Conservation (phyloP, 306 rosid genomes). For the Morella rubra region DNA sequence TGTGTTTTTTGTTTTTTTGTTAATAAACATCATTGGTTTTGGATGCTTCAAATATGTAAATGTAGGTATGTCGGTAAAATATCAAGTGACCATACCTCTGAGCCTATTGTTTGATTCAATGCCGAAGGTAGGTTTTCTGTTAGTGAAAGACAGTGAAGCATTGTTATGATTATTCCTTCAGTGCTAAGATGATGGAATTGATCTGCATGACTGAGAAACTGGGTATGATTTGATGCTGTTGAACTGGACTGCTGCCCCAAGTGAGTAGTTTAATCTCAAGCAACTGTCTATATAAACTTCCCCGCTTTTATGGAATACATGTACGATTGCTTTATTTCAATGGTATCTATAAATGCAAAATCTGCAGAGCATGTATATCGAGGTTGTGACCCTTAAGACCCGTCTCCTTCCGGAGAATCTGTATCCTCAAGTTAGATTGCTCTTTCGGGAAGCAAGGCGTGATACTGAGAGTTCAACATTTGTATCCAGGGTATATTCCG, state of each 20-base stretch:
- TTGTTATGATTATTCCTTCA: not conserved
- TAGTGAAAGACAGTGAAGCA: not conserved
- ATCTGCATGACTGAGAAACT: not conserved
- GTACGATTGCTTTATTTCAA: too few relatives aligned
- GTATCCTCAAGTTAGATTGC: too few relatives aligned
- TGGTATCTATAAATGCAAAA: too few relatives aligned
- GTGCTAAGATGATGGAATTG: not conserved
- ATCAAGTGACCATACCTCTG: not conserved
- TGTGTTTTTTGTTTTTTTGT: not conserved
- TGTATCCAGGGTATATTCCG: not conserved
- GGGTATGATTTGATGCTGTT: not conserved
- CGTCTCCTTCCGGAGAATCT: too few relatives aligned
- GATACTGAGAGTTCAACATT: not conserved
- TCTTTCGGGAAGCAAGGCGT: too few relatives aligned
- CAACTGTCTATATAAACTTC: not conserved
- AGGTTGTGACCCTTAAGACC: too few relatives aligned
- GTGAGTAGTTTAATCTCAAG: not conserved
- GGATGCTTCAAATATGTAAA: slow-evolving; percentile 3
- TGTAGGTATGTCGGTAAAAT: slow-evolving; percentile 5
- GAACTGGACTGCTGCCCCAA: not conserved
- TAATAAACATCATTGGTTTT: slow-evolving; percentile 8
- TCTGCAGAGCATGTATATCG: not conserved
- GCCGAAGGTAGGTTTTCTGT: not conserved
- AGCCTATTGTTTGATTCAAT: slow-evolving; percentile 4
- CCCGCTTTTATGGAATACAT: not conserved